Evolutionary conservation across 345 rosid species (phyloP), one percentile per base, ranked within the genome.

Genomic region (Diplotaxis tenuifolia): DNA sequence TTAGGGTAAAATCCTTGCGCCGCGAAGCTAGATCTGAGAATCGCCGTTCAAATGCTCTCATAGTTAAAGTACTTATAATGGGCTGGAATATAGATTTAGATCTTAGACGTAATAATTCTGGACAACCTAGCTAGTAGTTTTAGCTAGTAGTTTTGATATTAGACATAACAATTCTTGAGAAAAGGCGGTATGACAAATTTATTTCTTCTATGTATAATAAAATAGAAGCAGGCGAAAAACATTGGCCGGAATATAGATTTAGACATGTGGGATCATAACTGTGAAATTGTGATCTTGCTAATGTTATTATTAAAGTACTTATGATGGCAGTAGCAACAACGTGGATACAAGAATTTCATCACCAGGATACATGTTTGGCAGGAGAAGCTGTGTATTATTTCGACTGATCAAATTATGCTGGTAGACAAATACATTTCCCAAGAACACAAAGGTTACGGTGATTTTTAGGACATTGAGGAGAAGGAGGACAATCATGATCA

Each of bases 371-470:
- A 16, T 2, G 20, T 52, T 20, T 9, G 6, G 27, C 20, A 52
- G 27, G 57, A 20, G n/a, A 27, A 52, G 23, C 1, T 11, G 5
- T 52, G 6, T 52, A 20, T 52, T 7, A 6, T 42, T 15, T 47
- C 20, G 23, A 52, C 9, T 49, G 21, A 18, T 16, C 20, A 49
- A 18, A 2, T 49, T 50, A 57, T n/a, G 16, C 36, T n/a, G 60
- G 9, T 2, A 70, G 42, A 19, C 74, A 61, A 21, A 23, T 50
- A 62, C 75, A 71, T 50, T 21, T 19, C 32, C 75, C 75, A 19
- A 27, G 32, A 62, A 71, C 25, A 4, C 75, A 71, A 61, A 4
- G 1, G 9, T 61, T 49, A 49, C 49, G 32, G 31, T 9, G 32
- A 0, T 50, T 49, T 32, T n/a, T n/a, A 70, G 67, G 68, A 4